Evolutionary conservation across 2,329 filamentous ascomycete genomes (phyloP).

Genomic region (Aschersonia sp.): DNA sequence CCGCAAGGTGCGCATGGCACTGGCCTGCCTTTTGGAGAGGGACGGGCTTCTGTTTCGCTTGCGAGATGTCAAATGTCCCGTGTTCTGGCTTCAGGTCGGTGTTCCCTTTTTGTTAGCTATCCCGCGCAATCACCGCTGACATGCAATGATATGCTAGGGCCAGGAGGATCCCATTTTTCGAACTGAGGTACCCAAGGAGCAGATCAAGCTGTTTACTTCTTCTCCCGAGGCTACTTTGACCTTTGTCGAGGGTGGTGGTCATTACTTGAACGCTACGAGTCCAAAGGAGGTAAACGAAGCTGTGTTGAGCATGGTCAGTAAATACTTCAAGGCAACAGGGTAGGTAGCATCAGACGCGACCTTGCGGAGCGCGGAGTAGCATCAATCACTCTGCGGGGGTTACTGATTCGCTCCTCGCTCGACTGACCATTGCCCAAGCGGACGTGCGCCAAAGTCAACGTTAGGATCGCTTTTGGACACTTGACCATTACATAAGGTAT

Average conservation of each 20-base stretch:
- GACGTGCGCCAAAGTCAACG: no score
- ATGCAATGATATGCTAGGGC: conserved; percentile 18
- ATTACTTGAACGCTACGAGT: conserved; percentile 34
- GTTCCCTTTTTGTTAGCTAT: no score
- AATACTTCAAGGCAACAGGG: conserved; percentile 11
- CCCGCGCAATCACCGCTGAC: no score
- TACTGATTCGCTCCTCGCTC: no score
- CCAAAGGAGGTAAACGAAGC: conserved; percentile 29
- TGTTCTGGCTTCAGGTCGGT: conserved; percentile 35
- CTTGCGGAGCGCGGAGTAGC: no score
- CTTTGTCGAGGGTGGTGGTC: conserved; percentile 27
- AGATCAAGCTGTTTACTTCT: conserved; percentile 34
- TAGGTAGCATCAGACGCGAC: background rate
- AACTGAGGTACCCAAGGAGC: conserved; percentile 23
- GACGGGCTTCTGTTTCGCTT: conserved; percentile 32
- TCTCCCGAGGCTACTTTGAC: conserved; percentile 28
- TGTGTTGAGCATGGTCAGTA: conserved; percentile 26
- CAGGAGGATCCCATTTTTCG: conserved; percentile 29
- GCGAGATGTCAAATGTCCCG: conserved; percentile 31
- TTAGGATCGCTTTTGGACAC: no score
- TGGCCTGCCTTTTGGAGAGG: conserved; percentile 27
- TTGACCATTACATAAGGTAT: no score
- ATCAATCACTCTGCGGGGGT: no score
- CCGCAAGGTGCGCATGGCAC: conserved; percentile 30
- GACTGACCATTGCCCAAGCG: no score